phyloP scores from a whole-genome alignment of 345 rosid genomes.

The Lenwebbia sp. region DNA sequence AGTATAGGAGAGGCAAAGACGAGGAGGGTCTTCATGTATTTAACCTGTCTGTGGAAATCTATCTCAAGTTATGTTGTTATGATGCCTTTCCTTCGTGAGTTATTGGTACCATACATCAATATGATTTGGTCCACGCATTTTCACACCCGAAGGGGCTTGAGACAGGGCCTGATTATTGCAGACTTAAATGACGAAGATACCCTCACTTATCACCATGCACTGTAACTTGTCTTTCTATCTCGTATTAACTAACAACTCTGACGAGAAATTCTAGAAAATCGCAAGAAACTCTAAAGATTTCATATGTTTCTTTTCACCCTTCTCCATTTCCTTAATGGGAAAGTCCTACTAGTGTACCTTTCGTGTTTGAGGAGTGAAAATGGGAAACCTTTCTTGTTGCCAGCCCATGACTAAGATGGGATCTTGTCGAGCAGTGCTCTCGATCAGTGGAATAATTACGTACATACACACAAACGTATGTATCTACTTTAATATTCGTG shows the following conservation, averaged over 20 bases:
- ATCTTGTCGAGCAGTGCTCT: not conserved
- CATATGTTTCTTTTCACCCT: not conserved
- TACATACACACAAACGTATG: not conserved
- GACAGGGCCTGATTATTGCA: not conserved
- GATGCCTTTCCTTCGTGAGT: not conserved
- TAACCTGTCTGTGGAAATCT: not conserved
- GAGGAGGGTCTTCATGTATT: not conserved
- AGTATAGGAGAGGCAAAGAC: not conserved
- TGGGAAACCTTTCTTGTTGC: not conserved
- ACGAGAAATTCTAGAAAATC: not conserved
- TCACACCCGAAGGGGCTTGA: not conserved
- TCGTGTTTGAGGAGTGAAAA: not conserved
- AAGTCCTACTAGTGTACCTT: not conserved
- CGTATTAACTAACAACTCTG: not conserved
- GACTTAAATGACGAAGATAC: not conserved
- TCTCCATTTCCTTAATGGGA: not conserved
- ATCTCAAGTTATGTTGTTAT: not conserved
- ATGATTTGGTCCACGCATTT: not conserved
- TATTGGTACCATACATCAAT: not conserved
- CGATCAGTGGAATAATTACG: not conserved
- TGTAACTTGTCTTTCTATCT: not conserved
- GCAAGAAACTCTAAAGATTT: not conserved
- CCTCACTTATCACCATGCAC: not conserved
- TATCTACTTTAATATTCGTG: not conserved
- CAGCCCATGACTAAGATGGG: not conserved